Evolutionary conservation across 2,329 filamentous ascomycete genomes (phyloP), one percentile per base, ranked within the genome.

Genomic region (Akanthomyces muscarius): DNA sequence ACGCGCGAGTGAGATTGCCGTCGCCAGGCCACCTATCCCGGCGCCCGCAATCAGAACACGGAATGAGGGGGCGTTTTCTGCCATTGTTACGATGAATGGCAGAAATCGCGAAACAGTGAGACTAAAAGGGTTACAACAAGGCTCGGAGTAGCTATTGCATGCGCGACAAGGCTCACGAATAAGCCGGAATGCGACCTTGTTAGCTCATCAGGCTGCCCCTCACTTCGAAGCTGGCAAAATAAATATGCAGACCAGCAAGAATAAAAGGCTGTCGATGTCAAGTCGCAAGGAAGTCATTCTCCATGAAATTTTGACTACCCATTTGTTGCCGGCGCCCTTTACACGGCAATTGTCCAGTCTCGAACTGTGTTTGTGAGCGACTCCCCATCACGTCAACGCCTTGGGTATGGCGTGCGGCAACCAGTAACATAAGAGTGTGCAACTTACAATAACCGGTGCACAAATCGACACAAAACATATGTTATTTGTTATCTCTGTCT

Each of bases 1-100:
- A 52, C 75, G 69, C 55, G 73, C 65, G 41, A 82, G 71, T 4
- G 79, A 78, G 41, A 81, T 78, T 14, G 78, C 79, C 1, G 80
- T 73, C 14, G 77, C 75, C 8, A 83, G 73, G 2, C 81, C 79
- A n/a, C 58, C 58, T 13, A 61, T 61, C 10, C 58, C 58, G 53
- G 73, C 79, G 13, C 65, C 65, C 14, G 65, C 65, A 47, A 66
- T 66, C 6, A 65, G 21, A 18, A 66, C 28, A 14, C 65, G 65
- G n/a, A 66, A 14, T 18, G 41, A 13, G 16, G 21, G 8, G 2
- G 18, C 23, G 0, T 45, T n/a, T 11, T 45, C 50, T n/a, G 25
- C 14, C 48, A 61, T 61, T 2, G 30, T 52, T 16, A 7, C 6
- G 53, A 13, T 25, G 38, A 18, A 25, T 4, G 8, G 16, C 13